Base-by-base conservation (phyloP, 305 asterid genomes). In the Fraxinus sp. region DNA sequence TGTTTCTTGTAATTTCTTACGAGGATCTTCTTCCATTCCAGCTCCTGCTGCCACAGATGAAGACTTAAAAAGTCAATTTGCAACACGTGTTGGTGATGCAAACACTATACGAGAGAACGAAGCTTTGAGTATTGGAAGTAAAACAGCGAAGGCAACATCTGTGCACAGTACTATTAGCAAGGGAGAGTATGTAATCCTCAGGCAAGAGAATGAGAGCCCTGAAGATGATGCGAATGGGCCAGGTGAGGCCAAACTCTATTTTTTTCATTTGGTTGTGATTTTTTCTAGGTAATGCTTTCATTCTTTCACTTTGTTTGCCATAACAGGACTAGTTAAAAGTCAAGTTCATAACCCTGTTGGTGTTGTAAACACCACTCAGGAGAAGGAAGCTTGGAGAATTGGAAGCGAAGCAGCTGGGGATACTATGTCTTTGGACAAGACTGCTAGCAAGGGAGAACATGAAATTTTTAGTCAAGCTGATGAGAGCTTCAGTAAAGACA, bases 11-110 rank as follows among this genome's bases (percentile, higher is more conserved):
- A 30, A 30, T 70, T 70, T 70, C 75, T 70, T 70, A 70, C 75
- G 13, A 70, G 41, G 75, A 70, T 70, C 75, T 30, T 68, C 74
- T 68, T 70, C 41, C 75, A 4, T 70, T 70, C 75, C 75, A 70
- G 75, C 41, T 70, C 39, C 20, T 70, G 41, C 37, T 68, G 75
- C 75, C 14, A 13, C 87, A 86, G 89, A 82, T 74, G 46, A 73
- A 79, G 89, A 85, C 83, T 82, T 85, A 55, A 79, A 68, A 72
- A 82, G 79, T 82, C 75, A 85, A 28, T 86, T 79, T 57, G 84
- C 77, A 77, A 57, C 83, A 71, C 28, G 85, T 77, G 84, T 39
- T 46, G 76, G 79, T 32, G 46, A 24, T 76, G 68, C 76, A 74
- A 84, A 84, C 22, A 80, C 79, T 52, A 68, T 82, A 64, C 36